Conservation (phyloP, 306 rosid species). For the Malus sylvestris region DNA sequence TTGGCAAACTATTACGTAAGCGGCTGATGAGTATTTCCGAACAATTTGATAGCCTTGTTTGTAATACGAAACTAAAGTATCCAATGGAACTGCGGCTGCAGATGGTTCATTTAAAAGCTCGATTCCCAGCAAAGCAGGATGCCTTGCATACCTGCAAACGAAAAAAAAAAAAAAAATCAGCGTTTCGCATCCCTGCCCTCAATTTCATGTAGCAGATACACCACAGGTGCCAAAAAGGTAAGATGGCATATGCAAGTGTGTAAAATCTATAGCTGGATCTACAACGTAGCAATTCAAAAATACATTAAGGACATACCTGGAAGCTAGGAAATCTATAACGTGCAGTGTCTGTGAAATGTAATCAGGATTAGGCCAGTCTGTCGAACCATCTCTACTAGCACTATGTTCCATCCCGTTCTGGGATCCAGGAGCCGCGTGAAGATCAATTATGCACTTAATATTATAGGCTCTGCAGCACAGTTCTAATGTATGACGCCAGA, state of each 20-base stretch:
- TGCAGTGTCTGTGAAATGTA: slow-evolving; percentile 55
- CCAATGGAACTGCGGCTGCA: slow-evolving; percentile 55
- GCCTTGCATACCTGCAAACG: slow-evolving; percentile 59
- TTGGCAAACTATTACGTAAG: slow-evolving; percentile 83
- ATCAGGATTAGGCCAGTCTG: slow-evolving; percentile 59
- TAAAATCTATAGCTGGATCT: neutral
- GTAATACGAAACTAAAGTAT: slow-evolving; percentile 58
- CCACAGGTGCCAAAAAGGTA: slow-evolving; percentile 6
- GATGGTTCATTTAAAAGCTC: slow-evolving; percentile 93
- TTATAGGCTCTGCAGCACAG: slow-evolving; percentile 55
- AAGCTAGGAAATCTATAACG: slow-evolving; percentile 73
- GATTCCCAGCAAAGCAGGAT: slow-evolving; percentile 73
- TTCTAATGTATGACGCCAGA: slow-evolving; percentile 10
- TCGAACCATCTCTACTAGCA: slow-evolving; percentile 80
- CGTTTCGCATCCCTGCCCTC: neutral
- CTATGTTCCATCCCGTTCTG: slow-evolving; percentile 96
- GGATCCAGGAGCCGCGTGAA: slow-evolving; percentile 90
- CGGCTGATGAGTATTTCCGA: slow-evolving; percentile 58
- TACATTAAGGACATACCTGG: slow-evolving; percentile 42
- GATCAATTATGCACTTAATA: slow-evolving; percentile 84
- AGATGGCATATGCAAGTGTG: neutral
- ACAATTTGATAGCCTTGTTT: slow-evolving; percentile 75
- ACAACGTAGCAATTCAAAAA: neutral
- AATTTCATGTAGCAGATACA: neutral
- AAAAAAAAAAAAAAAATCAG: neutral